Conservation (phyloP, 106 monocot species). For the Apostasia shenzhenica region DNA sequence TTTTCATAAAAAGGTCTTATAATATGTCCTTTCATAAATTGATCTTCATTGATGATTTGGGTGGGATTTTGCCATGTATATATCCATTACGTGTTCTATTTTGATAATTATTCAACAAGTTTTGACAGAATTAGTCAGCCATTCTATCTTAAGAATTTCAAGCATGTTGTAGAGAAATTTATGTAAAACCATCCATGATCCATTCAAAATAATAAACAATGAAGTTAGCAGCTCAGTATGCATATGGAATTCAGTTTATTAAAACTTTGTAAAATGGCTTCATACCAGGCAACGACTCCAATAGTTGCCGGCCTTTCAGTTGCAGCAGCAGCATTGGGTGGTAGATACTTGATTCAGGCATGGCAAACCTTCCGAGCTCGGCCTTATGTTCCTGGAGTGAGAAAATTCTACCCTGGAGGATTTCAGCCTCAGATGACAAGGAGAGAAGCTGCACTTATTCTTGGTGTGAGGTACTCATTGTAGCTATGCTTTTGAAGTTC, state of each 20-base stretch:
- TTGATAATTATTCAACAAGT: not conserved
- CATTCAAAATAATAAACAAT: too few species aligned
- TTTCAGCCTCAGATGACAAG: conserved; percentile 74
- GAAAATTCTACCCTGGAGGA: conserved; percentile 80
- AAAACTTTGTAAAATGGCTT: not conserved
- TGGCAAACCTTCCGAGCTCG: conserved; percentile 70
- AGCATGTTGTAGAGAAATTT: too few species aligned
- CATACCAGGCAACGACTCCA: conserved; percentile 24
- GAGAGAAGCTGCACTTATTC: conserved; percentile 85
- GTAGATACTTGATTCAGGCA: conserved; percentile 47
- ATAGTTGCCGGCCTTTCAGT: conserved; percentile 37
- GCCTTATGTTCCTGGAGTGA: conserved; percentile 33
- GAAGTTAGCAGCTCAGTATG: too few species aligned
- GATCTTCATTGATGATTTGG: not conserved
- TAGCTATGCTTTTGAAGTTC: not conserved
- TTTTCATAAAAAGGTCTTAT: too few species aligned
- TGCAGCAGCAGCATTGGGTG: conserved; percentile 63
- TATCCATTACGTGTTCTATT: not conserved
- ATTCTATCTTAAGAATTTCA: too few species aligned
- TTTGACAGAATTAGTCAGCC: not conserved
- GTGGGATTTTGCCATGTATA: not conserved
- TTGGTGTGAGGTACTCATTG: conserved; percentile 63
- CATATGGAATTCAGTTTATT: not conserved
- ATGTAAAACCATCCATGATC: too few species aligned
- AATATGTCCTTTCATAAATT: not conserved